These are phyloP conservation scores for Corniculantispora saksenae DNA, from an alignment of 2,329 filamentous ascomycete species.

Conservation along the genomic window DNA sequence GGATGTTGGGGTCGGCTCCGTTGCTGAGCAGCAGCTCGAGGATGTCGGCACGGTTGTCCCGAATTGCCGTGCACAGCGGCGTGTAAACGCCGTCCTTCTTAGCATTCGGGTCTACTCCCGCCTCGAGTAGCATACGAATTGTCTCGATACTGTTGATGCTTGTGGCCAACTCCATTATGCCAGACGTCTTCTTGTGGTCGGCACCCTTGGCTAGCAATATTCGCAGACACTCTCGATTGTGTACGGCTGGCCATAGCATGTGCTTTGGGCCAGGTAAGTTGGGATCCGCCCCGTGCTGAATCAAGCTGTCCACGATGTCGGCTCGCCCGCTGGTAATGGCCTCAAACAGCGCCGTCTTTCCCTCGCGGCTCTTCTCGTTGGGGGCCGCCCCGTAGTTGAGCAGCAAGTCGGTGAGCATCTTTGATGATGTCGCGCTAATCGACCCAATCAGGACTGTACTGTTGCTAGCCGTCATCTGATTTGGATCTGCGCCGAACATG, in stretches of 20 bases:
- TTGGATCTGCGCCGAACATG: constrained; percentile 61
- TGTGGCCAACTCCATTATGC: constrained; percentile 64
- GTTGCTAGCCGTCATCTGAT: constrained; percentile 54
- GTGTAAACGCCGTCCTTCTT: constrained; percentile 69
- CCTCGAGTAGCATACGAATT: constrained; percentile 56
- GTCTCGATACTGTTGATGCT: constrained; percentile 66
- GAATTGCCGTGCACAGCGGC: constrained; percentile 67
- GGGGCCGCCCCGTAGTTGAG: constrained; percentile 61
- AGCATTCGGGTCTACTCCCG: constrained; percentile 60
- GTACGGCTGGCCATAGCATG: constrained; percentile 65
- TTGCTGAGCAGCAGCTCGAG: constrained; percentile 58
- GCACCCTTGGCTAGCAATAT: constrained; percentile 61
- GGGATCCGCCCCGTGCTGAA: constrained; percentile 62
- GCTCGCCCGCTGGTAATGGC: constrained; percentile 58
- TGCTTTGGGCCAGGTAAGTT: constrained; percentile 71
- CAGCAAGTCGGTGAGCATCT: constrained; percentile 57
- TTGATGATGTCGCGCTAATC: constrained; percentile 60
- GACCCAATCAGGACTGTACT: constrained; percentile 61
- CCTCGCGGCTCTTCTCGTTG: constrained; percentile 60
- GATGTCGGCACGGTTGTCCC: constrained; percentile 64
- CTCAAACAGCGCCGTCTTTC: constrained; percentile 64
- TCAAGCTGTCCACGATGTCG: constrained; percentile 53
- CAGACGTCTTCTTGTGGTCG: constrained; percentile 59
- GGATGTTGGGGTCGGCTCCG: constrained; percentile 63
- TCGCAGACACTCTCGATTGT: constrained; percentile 59